Evolutionary conservation across 306 rosid genomes (phyloP), one percentile per base, ranked within the genome.

Genomic region (Hippophae gyantsensis): DNA sequence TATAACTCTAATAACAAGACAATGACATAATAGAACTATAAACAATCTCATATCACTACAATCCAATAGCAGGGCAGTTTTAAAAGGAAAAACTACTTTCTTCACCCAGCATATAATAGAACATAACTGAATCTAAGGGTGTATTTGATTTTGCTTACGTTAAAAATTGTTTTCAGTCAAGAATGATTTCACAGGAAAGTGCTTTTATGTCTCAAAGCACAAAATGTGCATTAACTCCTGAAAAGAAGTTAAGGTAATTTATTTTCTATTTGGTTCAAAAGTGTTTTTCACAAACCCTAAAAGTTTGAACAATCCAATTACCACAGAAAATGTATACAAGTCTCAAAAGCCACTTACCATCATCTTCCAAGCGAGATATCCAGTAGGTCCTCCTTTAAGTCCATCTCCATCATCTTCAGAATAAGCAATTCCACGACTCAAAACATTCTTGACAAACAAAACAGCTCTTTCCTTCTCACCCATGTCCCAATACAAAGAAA

Each of bases 341-440:
- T 3, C 13, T 6, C 5, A n/a, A n/a, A 48, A 57, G 26, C 50
- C 23, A 67, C 74, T 64, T 75, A 92, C 98, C 98, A 87, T 87
- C 98, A 92, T 92, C 76, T 87, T 92, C 98, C 98, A 92, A 76
- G 95, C 96, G 70, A 92, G 96, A 78, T 85, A 92, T 8, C 98
- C 98, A 12, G 95, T 87, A 47, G 95, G 93, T 41, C 96, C 98
- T 63, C 96, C 98, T 67, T 83, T 87, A 52, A 75, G 83, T 14
- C 86, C 92, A 38, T 81, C 80, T 13, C 73, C 59, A 63, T 65
- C 79, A 23, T 74, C 89, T 48, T 65, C 79, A 13, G 67, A 60
- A 62, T 57, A 68, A 8, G 77, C 72, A 73, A 87, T 77, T 27
- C 89, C 74, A 3, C 96, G 86, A 67, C 81, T 71, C 79, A 87